Conservation (phyloP, 257 asterid genomes). For the Linaria vulgaris region DNA sequence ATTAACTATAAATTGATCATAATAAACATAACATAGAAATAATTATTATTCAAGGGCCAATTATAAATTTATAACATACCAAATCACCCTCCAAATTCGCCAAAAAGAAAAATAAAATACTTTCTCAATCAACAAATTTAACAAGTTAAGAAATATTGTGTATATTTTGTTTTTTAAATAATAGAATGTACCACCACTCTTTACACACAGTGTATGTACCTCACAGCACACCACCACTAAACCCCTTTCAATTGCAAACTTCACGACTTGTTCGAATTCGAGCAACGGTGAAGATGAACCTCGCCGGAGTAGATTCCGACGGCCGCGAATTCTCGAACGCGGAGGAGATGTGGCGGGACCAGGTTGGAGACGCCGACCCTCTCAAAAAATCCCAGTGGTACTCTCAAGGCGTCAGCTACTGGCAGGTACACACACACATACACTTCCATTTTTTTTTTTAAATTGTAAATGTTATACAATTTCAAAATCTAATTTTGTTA, state of each 20-base stretch:
- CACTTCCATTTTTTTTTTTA: background rate
- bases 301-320: conserved; percentile 61
- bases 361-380: conserved; percentile 64
- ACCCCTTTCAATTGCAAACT: background rate
- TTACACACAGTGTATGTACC: background rate
- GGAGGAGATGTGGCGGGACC: conserved; percentile 92
- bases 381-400: conserved; percentile 80
- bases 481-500: background rate
- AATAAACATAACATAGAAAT: too few species aligned
- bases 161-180: too few species aligned
- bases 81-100: too few species aligned
- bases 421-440: conserved; percentile 51
- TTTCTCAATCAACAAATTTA: too few species aligned
- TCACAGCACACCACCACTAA: conserved; percentile 18
- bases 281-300: conserved; percentile 47
- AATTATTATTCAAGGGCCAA: too few species aligned
- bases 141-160: too few species aligned
- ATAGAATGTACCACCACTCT: too few species aligned
- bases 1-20: too few species aligned
- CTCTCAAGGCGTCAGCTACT: conserved; percentile 71
- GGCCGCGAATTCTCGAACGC: conserved; percentile 74
- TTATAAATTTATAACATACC: too few species aligned
- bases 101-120: too few species aligned
- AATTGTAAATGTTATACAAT: too few species aligned
- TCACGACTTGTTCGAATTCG: conserved; percentile 4